These are phyloP conservation scores for Colletotrichum truncatum DNA, from an alignment of 2,329 filamentous ascomycete species.

Conservation along the genomic window DNA sequence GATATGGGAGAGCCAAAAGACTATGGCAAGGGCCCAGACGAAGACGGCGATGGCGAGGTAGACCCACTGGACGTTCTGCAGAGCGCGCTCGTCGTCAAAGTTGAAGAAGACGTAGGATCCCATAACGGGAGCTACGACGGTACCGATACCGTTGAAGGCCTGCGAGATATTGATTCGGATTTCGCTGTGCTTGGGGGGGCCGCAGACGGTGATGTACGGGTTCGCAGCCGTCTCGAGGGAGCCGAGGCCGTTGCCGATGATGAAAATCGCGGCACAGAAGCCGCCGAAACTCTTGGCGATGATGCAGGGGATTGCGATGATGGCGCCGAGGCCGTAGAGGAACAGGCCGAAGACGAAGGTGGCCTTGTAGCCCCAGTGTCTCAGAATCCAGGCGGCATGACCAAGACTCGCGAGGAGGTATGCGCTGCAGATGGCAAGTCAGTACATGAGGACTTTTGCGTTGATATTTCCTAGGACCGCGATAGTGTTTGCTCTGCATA, in stretches of 20 bases:
- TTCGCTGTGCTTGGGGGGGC: slow-evolving; percentile 62
- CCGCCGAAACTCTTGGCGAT: slow-evolving; percentile 68
- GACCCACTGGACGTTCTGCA: slow-evolving; percentile 79
- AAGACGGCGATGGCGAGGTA: slow-evolving; percentile 79
- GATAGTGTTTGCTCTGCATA: background rate
- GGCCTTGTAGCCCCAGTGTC: slow-evolving; percentile 52
- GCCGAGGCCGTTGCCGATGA: slow-evolving; percentile 77
- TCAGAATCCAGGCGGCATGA: slow-evolving; percentile 50
- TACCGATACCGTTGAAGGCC: slow-evolving; percentile 63
- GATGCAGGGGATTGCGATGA: slow-evolving; percentile 57
- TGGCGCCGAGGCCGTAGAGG: slow-evolving; percentile 72
- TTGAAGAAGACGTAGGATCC: slow-evolving; percentile 78
- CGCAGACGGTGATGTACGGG: slow-evolving; percentile 65
- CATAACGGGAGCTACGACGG: slow-evolving; percentile 73
- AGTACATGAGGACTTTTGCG: background rate
- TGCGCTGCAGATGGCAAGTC: slow-evolving; percentile 33
- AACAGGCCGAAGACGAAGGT: slow-evolving; percentile 63
- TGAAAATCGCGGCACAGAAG: slow-evolving; percentile 77
- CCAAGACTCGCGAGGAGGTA: slow-evolving; percentile 51
- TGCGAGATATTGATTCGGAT: slow-evolving; percentile 63
- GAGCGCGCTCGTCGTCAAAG: slow-evolving; percentile 49
- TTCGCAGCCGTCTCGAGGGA: slow-evolving; percentile 83
- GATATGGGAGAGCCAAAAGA: slow-evolving; percentile 75
- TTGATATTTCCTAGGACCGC: background rate
- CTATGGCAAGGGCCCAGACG: slow-evolving; percentile 70